Base-by-base conservation (phyloP, 2,329 filamentous ascomycete species). In the Cytospora mali region DNA sequence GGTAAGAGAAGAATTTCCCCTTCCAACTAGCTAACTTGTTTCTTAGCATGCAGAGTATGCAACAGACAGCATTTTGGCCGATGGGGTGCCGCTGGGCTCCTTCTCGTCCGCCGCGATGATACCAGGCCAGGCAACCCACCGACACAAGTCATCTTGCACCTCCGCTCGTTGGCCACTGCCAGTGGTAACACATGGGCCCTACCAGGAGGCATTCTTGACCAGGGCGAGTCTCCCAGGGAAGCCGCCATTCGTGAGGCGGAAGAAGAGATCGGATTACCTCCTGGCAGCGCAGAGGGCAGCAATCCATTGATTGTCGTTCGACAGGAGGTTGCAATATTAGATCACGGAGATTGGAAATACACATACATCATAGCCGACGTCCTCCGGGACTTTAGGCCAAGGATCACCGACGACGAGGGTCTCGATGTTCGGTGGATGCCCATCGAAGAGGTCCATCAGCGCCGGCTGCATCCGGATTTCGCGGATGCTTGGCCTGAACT, bases 321-420 rank as follows among this genome's bases (percentile, higher is more conserved):
- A 16, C 6, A 35, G 3, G 58, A 58, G 5, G 5, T n/a, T 4
- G 58, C 51, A 0, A 49, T 55, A 10, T 18, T 54, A 13, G 49
- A 64, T 16, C 58, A 61, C 9, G 58, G 33, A 7, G 27, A 14
- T 21, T 64, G 58, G 62, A 57, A 28, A 14, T 58, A 64, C 48
- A 61, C 53, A 2, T 57, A 48, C 6, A 25, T 64, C 1, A 49
- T 61, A 13, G 48, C 35, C 13, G 42, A 61, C 16, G 10, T 42
- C 11, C 1, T 49, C 9, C 39, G 33, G n/a, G 28, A 14, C 1
- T 64, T 55, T 25, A 13, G 58, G 29, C 62, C 62, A 3, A 27
- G 2, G 23, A 39, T 54, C 31, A 53, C 35, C 4, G 54, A 64
- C 18, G 10, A 11, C 10, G 58, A 64, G 39, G 39, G 39, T 31